These are phyloP conservation scores for Avena insularis DNA, from an alignment of 176 grass and related monocot species.

Conservation along the genomic window DNA sequence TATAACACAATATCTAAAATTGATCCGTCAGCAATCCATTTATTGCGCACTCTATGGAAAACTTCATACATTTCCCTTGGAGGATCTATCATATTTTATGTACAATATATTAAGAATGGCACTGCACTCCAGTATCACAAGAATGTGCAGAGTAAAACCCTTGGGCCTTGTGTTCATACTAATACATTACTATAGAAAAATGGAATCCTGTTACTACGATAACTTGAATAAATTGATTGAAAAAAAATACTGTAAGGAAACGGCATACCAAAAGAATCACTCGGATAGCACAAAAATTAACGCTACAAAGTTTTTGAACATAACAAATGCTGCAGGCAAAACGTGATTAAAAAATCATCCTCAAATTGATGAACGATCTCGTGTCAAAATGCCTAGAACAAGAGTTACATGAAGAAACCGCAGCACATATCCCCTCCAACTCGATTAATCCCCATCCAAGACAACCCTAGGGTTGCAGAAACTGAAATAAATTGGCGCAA, in stretches of 20 bases:
- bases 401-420: neutral
- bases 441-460: neutral
- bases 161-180: neutral
- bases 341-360: neutral
- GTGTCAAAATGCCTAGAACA: neutral
- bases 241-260: neutral
- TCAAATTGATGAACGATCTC: neutral
- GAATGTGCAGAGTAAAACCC: neutral
- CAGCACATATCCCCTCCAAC: neutral
- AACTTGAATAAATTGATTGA: neutral
- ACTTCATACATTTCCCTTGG: neutral
- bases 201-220: neutral
- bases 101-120: neutral
- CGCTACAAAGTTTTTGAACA: neutral
- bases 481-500: neutral
- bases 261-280: neutral
- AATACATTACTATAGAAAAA: neutral
- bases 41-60: neutral
- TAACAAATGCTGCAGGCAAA: neutral
- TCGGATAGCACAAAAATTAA: neutral
- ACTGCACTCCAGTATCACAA: neutral
- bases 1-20: neutral
- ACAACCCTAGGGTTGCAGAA: slow-evolving; percentile 25
- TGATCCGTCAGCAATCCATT: neutral
- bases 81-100: neutral